Percentiles rank a stretch among this genome's conserved stretches.
Conservation (phyloP, 495 filamentous ascomycete species). For the Emericellopsis terricola region DNA sequence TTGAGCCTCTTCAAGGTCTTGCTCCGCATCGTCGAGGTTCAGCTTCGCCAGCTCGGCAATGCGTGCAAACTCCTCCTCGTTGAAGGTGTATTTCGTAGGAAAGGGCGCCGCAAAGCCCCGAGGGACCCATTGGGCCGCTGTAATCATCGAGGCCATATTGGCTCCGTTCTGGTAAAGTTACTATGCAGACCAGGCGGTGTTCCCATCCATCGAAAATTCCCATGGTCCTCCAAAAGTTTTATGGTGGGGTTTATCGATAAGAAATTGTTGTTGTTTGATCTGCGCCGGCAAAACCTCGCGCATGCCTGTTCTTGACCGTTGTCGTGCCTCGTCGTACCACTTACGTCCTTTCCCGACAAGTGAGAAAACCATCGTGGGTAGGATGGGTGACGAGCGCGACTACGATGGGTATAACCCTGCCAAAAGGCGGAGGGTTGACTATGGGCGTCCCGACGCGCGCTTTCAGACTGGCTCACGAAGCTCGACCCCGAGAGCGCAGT, state of each 20-base stretch:
- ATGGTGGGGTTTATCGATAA: conserved; percentile 10
- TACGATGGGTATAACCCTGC: conserved; percentile 30
- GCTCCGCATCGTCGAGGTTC: conserved; percentile 82
- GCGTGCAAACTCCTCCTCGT: conserved; percentile 81
- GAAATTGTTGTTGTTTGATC: conserved; percentile 1
- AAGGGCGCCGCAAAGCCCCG: conserved; percentile 86
- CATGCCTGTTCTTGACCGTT: no score
- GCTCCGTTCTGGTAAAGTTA: conserved; percentile 1
- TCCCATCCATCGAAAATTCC: no score
- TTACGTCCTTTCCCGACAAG: no score
- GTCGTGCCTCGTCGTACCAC: no score
- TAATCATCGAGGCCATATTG: conserved; percentile 58
- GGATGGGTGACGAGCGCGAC: conserved; percentile 15
- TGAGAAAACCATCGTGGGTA: no score
- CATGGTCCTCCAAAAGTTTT: conserved; percentile 1
- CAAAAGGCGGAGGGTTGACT: conserved; percentile 47
- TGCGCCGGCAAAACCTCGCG: conserved; percentile 1
- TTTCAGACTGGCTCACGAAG: conserved; percentile 15
- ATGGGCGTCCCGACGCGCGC: conserved; percentile 19
- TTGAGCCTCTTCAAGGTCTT: conserved; percentile 58
- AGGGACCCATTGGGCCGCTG: conserved; percentile 82
- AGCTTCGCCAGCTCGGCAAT: conserved; percentile 80
- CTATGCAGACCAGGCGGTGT: neutral
- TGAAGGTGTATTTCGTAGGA: conserved; percentile 74
- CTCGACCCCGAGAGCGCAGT: conserved; percentile 30